Evolutionary conservation across 768 basidiomycete genomes (phyloP).

Genomic region (Gloeopeniophorella convolvens): DNA sequence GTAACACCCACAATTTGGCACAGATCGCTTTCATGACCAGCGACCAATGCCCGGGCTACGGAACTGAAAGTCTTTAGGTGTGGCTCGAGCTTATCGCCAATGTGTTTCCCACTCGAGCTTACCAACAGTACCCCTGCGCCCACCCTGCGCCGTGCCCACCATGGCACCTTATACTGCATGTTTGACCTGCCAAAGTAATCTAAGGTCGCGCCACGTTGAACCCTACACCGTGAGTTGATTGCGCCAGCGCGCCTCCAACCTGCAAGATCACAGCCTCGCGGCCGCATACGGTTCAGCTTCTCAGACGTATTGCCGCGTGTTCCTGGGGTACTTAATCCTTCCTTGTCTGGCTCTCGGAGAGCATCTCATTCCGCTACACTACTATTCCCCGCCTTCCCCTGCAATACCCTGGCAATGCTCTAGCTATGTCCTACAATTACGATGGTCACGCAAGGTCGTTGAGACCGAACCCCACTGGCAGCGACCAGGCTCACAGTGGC

Average conservation of each 20-base stretch:
- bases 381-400: constrained; percentile 20
- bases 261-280: constrained; percentile 4
- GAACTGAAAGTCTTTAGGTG: not conserved
- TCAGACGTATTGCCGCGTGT: too few species aligned
- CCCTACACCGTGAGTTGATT: constrained; percentile 6
- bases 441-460: constrained; percentile 11
- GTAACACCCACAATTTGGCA: constrained; percentile 14
- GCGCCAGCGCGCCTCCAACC: not conserved
- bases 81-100: not conserved
- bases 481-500: constrained; percentile 20
- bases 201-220: constrained; percentile 14
- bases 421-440: constrained; percentile 22
- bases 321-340: constrained; percentile 12
- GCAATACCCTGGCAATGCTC: too few species aligned
- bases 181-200: too few species aligned
- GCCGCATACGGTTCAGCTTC: too few species aligned
- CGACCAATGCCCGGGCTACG: constrained; percentile 6
- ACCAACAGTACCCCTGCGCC: not conserved
- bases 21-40: constrained; percentile 1
- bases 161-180: constrained; percentile 12
- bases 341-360: not conserved
- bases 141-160: not conserved
- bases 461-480: constrained; percentile 9
- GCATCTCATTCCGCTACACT: constrained; percentile 15
- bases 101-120: not conserved